phyloP scores from a whole-genome alignment of 2,329 filamentous ascomycete species.

The Pseudogymnoascus sp. region DNA sequence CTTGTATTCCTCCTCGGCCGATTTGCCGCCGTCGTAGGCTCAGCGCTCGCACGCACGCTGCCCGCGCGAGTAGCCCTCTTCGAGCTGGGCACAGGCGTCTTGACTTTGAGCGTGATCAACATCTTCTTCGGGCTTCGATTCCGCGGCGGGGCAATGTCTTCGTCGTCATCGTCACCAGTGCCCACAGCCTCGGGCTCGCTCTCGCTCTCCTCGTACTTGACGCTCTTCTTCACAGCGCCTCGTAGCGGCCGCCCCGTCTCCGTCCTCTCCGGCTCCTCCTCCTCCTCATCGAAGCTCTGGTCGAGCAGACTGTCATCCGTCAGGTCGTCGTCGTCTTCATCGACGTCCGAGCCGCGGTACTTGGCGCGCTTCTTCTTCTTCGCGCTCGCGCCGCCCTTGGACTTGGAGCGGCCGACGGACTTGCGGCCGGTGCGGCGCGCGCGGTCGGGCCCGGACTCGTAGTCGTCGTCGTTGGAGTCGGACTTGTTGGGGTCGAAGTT shows the following conservation, averaged over 20 bases:
- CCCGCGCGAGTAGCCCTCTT: slow-evolving; percentile 21
- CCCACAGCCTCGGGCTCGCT: slow-evolving; percentile 28
- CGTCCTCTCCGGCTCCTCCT: slow-evolving; percentile 31
- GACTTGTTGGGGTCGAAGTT: slow-evolving; percentile 59
- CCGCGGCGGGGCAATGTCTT: slow-evolving; percentile 9
- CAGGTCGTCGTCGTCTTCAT: slow-evolving; percentile 43
- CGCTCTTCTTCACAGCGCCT: slow-evolving; percentile 37
- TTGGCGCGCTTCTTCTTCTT: slow-evolving; percentile 32
- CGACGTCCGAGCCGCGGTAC: slow-evolving; percentile 55
- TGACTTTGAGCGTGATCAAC: slow-evolving; percentile 25
- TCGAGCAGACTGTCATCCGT: slow-evolving; percentile 42
- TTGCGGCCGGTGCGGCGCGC: slow-evolving; percentile 38
- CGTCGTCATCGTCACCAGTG: slow-evolving; percentile 9
- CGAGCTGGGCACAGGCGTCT: slow-evolving; percentile 15
- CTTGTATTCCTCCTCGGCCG: slow-evolving; percentile 22
- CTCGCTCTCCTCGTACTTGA: slow-evolving; percentile 41
- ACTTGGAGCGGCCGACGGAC: slow-evolving; percentile 25
- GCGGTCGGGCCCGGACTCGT: slow-evolving; percentile 44
- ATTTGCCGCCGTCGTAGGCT: slow-evolving; percentile 22
- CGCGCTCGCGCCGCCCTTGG: slow-evolving; percentile 25
- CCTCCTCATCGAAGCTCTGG: slow-evolving; percentile 39
- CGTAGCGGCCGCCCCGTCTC: slow-evolving; percentile 41
- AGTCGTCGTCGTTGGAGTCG: slow-evolving; percentile 58
- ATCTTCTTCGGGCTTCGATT: slow-evolving; percentile 10
- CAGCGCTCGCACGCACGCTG: slow-evolving; percentile 21